Evolutionary conservation across 2,329 filamentous ascomycete species (phyloP).

Genomic region (Tolypocladium nubicola): DNA sequence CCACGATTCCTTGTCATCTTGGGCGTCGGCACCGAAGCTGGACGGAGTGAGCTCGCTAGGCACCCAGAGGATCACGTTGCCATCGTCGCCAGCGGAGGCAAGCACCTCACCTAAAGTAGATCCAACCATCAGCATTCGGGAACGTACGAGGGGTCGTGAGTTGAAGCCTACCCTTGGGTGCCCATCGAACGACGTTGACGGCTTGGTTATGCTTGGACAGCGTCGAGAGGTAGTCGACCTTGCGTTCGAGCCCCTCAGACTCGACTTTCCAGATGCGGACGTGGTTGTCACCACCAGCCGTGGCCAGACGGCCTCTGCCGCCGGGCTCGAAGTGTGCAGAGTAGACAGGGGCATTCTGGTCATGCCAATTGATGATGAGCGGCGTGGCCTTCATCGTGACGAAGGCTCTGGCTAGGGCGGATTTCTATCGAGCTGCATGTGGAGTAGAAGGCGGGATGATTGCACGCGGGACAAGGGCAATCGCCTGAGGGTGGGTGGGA

Average conservation of each 20-base stretch:
- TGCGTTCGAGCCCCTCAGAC: constrained; percentile 71
- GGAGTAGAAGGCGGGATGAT: constrained; percentile 1
- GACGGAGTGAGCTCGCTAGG: constrained; percentile 66
- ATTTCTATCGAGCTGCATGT: constrained; percentile 18
- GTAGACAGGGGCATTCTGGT: constrained; percentile 93
- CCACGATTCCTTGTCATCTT: constrained; percentile 96
- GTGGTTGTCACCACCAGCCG: constrained; percentile 92
- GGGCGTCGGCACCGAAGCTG: constrained; percentile 68
- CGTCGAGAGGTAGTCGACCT: constrained; percentile 84
- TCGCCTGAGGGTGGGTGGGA: not conserved
- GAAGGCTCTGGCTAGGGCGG: constrained; percentile 13
- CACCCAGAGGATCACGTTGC: constrained; percentile 94
- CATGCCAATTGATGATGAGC: constrained; percentile 97
- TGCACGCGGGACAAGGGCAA: not conserved
- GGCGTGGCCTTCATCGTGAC: constrained; percentile 86
- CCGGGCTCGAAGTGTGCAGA: constrained; percentile 92
- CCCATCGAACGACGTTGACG: constrained; percentile 95
- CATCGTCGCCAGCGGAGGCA: constrained; percentile 92
- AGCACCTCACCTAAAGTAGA: constrained; percentile 66
- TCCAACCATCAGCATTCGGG: constrained; percentile 3
- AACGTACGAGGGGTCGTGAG: not conserved
- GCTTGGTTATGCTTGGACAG: constrained; percentile 91
- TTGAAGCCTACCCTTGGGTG: constrained; percentile 63
- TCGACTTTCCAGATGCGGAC: constrained; percentile 93
- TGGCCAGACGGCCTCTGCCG: constrained; percentile 85